phyloP scores from a whole-genome alignment of 768 basidiomycete species.

The Pisolithus orientalis region DNA sequence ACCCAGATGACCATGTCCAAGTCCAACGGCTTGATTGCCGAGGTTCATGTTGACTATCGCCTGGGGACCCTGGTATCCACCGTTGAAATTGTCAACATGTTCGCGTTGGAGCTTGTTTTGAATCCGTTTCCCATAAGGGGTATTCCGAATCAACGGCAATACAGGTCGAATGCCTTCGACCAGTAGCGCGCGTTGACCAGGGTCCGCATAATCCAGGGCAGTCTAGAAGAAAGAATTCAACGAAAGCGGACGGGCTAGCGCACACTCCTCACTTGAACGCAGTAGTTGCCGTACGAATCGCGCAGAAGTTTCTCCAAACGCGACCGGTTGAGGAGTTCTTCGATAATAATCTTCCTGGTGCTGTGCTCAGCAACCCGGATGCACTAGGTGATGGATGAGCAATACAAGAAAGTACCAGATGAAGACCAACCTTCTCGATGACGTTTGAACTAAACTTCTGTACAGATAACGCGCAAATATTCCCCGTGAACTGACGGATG shows the following conservation, averaged over 20 bases:
- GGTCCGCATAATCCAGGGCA: constrained; percentile 95
- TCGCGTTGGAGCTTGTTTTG: constrained; percentile 98
- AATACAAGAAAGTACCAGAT: background rate
- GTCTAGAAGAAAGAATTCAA: constrained; percentile 50
- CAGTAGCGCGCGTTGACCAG: constrained; percentile 83
- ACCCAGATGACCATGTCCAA: constrained; percentile 30
- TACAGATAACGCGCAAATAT: constrained; percentile 94
- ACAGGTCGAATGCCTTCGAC: constrained; percentile 99
- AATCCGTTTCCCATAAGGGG: constrained; percentile 98
- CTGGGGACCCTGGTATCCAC: constrained; percentile 55
- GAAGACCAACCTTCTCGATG: constrained; percentile 73
- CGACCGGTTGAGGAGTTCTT: constrained; percentile 90
- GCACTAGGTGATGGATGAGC: constrained; percentile 35
- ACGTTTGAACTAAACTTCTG: constrained; percentile 99
- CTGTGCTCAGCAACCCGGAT: constrained; percentile 94
- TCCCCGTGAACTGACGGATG: constrained; percentile 95
- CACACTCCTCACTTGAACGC: constrained; percentile 62
- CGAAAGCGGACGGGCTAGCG: constrained; percentile 1
- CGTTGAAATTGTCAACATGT: constrained; percentile 64
- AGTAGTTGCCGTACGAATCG: constrained; percentile 96
- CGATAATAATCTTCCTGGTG: constrained; percentile 91
- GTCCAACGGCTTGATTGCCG: constrained; percentile 49
- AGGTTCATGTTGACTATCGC: constrained; percentile 51
- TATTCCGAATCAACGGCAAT: constrained; percentile 95
- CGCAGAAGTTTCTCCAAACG: constrained; percentile 92